phyloP scores from a whole-genome alignment of 2,329 filamentous ascomycete species.

The Curvularia spicifera region DNA sequence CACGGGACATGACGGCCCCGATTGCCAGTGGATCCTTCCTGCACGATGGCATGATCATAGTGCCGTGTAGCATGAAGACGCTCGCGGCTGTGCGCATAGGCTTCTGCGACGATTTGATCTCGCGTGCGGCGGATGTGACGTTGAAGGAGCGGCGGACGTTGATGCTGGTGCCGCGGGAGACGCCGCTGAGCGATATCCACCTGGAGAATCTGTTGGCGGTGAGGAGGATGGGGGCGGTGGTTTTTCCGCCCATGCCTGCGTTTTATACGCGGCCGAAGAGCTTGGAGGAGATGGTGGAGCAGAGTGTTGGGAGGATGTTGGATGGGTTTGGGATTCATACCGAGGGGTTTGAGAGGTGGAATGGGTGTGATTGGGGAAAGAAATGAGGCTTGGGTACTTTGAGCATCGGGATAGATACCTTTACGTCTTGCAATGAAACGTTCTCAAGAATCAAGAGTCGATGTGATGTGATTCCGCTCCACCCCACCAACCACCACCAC shows the following conservation, averaged over 20 bases:
- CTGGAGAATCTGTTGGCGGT: neutral
- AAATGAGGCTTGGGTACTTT: neutral
- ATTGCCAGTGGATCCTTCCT: neutral
- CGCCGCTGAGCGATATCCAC: constrained; percentile 1
- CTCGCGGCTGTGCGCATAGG: constrained; percentile 1
- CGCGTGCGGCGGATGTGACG: neutral
- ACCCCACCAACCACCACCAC: too few species aligned
- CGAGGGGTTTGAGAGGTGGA: constrained; percentile 1
- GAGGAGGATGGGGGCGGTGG: neutral
- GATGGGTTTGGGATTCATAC: neutral
- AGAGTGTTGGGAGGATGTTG: constrained; percentile 1
- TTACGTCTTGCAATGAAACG: neutral
- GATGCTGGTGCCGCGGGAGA: constrained; percentile 1
- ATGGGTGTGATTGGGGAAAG: neutral
- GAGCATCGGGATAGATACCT: neutral
- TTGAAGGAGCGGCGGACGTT: neutral
- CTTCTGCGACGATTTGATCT: constrained; percentile 1
- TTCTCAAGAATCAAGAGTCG: neutral
- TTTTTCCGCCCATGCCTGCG: neutral
- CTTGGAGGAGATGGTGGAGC: constrained; percentile 1
- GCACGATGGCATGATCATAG: constrained; percentile 2
- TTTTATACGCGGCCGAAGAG: neutral
- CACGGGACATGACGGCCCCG: neutral
- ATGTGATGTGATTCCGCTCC: neutral
- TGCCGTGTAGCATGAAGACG: constrained; percentile 2